Base-by-base conservation (phyloP, 2,329 filamentous ascomycete genomes). In the Lecanicillium sp. region DNA sequence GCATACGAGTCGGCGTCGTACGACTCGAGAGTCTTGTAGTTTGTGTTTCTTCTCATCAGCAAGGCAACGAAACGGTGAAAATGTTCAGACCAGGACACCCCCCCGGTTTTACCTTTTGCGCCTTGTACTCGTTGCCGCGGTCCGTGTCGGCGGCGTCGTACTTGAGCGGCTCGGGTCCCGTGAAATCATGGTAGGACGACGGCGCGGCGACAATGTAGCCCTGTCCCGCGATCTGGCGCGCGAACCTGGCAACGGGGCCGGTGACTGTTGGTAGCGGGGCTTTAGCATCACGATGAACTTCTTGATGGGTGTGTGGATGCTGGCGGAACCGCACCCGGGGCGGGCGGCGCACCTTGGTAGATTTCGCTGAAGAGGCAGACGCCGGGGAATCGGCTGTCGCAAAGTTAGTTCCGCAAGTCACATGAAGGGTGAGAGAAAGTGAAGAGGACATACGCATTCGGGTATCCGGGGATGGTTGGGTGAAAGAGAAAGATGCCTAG, bases 141-240 rank as follows among this genome's bases (percentile, higher is more conserved):
- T 95, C 88, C 0, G 91, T 97, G 44, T 93, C 90, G 2, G 86
- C 85, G 0, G 76, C 88, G 62, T 96, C 87, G 65, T 96, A 96
- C 42, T 86, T 79, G 33, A 96, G 73, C 10, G 90, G 73, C 59
- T 91, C 87, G 0, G 90, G 87, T 4, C 86, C 86, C 1, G 83
- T 88, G 68, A 96, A 96, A 67, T 96, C 90, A 64, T 96, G 90
- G 68, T 95, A 96, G 26, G 84, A 90, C 29, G 87, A 93, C 0
- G 90, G 89, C 0, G 90, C 90, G 9, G 87, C 90, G 55, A 91
- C 90, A 56, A 96, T 94, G 72, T 94, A 96, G 60, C 90, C 91
- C 55, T 95, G 87, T 3, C 88, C 86, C 32, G 89, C 87, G 58
- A 96, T 95, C 65, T 95, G 90, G 51, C 90, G 83, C 44, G 88